Percentiles rank a stretch among this genome's conserved stretches.
Conservation (phyloP, 768 basidiomycete genomes). For the Russula virescens region DNA sequence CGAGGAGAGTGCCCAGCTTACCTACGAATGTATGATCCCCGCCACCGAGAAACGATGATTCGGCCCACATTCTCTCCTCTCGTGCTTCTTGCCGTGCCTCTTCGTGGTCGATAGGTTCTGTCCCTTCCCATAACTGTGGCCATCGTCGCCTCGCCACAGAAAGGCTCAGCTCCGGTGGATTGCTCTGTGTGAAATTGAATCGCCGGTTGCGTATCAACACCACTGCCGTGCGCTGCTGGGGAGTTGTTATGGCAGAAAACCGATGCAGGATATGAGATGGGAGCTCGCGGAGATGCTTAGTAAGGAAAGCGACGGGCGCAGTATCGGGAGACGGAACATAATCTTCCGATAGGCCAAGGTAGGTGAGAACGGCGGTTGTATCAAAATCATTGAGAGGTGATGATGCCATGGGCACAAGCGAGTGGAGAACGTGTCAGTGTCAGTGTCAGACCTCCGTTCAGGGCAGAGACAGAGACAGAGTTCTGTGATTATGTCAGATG, state of each 20-base stretch:
- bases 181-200: constrained; percentile 50
- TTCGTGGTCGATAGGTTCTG: constrained; percentile 42
- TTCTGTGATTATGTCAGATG: not conserved
- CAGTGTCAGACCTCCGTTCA: too few species aligned
- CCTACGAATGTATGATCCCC: constrained; percentile 52
- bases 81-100: constrained; percentile 49
- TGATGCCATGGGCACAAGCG: constrained; percentile 4
- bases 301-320: constrained; percentile 60
- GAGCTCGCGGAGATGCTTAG: constrained; percentile 50
- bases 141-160: constrained; percentile 49
- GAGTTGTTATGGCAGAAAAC: constrained; percentile 43
- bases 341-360: constrained; percentile 52
- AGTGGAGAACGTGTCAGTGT: not conserved
- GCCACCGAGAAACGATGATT: constrained; percentile 54
- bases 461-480: too few species aligned
- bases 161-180: constrained; percentile 53
- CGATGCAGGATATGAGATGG: constrained; percentile 55
- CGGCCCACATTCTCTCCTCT: constrained; percentile 69
- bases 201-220: constrained; percentile 68
- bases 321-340: constrained; percentile 55
- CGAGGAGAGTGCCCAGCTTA: constrained; percentile 59
- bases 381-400: constrained; percentile 12
- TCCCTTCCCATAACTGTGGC: constrained; percentile 64
- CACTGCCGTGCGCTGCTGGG: constrained; percentile 61
- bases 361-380: constrained; percentile 34